Base-by-base conservation (phyloP, 768 basidiomycete species). In the Mycena rebaudengoi region DNA sequence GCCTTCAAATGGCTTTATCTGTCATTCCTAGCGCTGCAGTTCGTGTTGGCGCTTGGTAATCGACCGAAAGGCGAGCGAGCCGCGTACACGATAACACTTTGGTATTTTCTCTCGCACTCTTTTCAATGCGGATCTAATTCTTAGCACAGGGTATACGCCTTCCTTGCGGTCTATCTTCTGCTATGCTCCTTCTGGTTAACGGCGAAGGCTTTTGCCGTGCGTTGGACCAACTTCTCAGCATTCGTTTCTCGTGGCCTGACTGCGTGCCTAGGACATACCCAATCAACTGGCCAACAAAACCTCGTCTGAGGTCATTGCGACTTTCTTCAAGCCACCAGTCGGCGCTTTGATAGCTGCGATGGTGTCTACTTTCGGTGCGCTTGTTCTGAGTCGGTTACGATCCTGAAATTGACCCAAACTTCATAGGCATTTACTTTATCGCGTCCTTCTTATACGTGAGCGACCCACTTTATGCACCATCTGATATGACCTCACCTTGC, bases 151-250 rank as follows among this genome's bases (percentile, higher is more conserved):
- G 91, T 97, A 1, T 98, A 91, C 69, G 95, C 92, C 26, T 69
- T 97, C 66, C 79, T 98, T 43, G 83, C 95, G 0, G 72, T 92
- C 5, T 99, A 98, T 76, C 85, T 98, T 8, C 80, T 98, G 60
- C 83, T 94, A 29, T 96, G 95, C 77, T 95, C 95, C 0, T 85
- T 95, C 75, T 90, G 88, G 83, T 78, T 96, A 45, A 97, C 97
- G 0, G 83, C 85, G 70, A 84, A 87, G 68, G 89, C 96, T 0
- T 96, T 98, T 76, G 73, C 79, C 62, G 94, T 92, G 71, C 68
- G 86, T 69, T 44, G 44, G 13, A 23, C 25, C n/a, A 30, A 83
- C 82, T 33, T 43, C 49, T 29, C 0, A 28, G 10, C 30, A 6
- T 32, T 50, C 33, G 62, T 35, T 32, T 29, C 13, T 12, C 20